Conservation (phyloP, 208 protist genomes). For the Zelonia costaricensis region DNA sequence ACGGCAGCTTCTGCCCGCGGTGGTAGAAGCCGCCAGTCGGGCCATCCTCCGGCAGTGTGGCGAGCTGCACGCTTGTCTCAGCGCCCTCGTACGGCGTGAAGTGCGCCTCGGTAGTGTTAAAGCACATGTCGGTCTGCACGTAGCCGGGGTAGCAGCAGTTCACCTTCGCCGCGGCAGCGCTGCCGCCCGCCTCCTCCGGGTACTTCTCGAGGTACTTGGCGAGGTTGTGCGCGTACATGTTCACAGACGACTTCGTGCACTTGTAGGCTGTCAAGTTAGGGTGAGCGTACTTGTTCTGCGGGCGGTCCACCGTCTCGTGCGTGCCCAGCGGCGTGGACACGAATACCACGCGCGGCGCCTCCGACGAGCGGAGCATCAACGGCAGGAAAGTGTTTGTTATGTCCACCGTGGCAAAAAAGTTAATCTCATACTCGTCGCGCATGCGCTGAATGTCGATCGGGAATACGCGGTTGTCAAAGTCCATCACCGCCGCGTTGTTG, state of each 20-base stretch:
- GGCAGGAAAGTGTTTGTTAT: slow-evolving; percentile 78
- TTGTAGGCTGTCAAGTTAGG: slow-evolving; percentile 55
- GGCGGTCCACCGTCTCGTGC: slow-evolving; percentile 48
- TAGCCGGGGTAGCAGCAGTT: slow-evolving; percentile 81
- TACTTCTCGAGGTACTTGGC: slow-evolving; percentile 60
- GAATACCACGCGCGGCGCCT: slow-evolving; percentile 72
- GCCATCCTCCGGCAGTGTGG: slow-evolving; percentile 75
- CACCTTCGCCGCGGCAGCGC: slow-evolving; percentile 62
- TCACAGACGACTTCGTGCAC: slow-evolving; percentile 69
- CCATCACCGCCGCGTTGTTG: slow-evolving; percentile 74
- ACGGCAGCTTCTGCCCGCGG: slow-evolving; percentile 69
- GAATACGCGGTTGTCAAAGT: slow-evolving; percentile 36
- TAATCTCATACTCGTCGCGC: slow-evolving; percentile 62
- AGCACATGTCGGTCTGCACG: slow-evolving; percentile 81
- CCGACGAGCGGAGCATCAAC: slow-evolving; percentile 55
- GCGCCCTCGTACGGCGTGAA: slow-evolving; percentile 72
- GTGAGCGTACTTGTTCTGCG: slow-evolving; percentile 50
- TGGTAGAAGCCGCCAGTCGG: slow-evolving; percentile 85
- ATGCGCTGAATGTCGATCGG: slow-evolving; percentile 57
- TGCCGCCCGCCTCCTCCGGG: slow-evolving; percentile 43
- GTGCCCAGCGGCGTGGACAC: slow-evolving; percentile 72
- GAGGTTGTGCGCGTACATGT: slow-evolving; percentile 86
- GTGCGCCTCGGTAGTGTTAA: slow-evolving; percentile 38
- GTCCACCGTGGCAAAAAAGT: slow-evolving; percentile 60
- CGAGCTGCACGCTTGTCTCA: slow-evolving; percentile 72